These are phyloP conservation scores for Microsporum audouinii DNA, from an alignment of 2,329 filamentous ascomycete species.

Conservation along the genomic window DNA sequence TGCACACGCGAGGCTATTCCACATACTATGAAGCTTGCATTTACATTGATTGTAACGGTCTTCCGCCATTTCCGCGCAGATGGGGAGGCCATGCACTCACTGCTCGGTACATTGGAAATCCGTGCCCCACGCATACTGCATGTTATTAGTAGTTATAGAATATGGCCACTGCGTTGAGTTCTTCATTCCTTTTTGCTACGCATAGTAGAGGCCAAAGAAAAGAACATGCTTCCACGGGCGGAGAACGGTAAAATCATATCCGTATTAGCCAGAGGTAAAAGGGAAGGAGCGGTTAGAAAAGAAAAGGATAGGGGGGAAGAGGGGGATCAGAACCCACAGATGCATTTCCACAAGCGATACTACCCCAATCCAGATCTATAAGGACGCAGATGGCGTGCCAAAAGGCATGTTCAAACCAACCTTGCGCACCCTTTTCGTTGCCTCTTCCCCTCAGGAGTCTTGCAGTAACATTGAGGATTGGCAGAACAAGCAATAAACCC, in stretches of 20 bases:
- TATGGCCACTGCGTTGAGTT: neutral
- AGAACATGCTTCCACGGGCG: neutral
- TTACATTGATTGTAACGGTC: neutral
- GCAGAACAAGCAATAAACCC: neutral
- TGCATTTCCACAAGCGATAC: neutral
- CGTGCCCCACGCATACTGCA: neutral
- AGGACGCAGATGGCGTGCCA: neutral
- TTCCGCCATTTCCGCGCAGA: neutral
- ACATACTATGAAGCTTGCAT: neutral
- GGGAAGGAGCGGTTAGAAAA: neutral
- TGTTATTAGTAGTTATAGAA: neutral
- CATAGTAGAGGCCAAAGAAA: neutral
- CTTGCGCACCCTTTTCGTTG: neutral
- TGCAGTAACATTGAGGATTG: neutral
- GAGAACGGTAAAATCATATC: neutral
- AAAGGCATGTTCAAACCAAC: neutral
- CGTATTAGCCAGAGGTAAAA: neutral
- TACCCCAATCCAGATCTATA: neutral
- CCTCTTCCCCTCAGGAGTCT: neutral
- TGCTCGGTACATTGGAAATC: neutral
- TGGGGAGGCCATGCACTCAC: neutral
- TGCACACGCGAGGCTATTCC: neutral
- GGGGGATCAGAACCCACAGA: neutral
- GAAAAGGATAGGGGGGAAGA: neutral
- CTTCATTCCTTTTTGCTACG: neutral